Evolutionary conservation across 2,329 filamentous ascomycete species (phyloP), one percentile per base, ranked within the genome.

Genomic region (Ceratocystis cacaofunesta): DNA sequence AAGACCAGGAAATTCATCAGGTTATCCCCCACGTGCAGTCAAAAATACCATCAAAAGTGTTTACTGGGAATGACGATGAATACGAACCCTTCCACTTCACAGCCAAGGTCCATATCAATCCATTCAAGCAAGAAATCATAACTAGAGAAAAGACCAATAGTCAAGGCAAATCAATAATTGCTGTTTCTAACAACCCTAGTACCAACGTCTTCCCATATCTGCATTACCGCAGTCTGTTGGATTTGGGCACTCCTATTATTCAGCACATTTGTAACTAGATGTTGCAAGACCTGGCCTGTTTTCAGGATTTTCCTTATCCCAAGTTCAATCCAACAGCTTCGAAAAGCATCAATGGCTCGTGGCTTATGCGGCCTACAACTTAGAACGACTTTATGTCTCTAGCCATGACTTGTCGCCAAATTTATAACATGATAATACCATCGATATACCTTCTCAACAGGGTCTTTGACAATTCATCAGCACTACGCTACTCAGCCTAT

Each of bases 371-470:
- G 25, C 5, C 58, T 28, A 50, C 65, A 12, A 46, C 36, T 12
- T 67, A 58, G 65, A 44, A 19, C 5, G 65, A 67, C 43, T 43
- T 64, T 52, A 19, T 67, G 15, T 46, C 65, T 3, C 28, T 67
- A 17, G 62, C 65, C 22, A 60, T 7, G 41, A 67, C 65, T 2
- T 67, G 65, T 43, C 62, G 32, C 22, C 55, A 46, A 17, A 41
- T 67, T 6, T 60, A 62, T 12, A 22, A 19, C 44, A 30, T 30
- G 52, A 48, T 67, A 55, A 57, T 62, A 4, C 43, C 55, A 12
- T 41, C 36, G 8, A 67, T 67, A 46, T 67, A 67, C 57, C 5
- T 28, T 7, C 36, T 67, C 52, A 67, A 67, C 46, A 63, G 36
- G 36, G 41, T n/a, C 15, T 41, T 64, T 22, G 65, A 67, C 36